These are phyloP conservation scores for Sporothrix protearum DNA, from an alignment of 2,329 filamentous ascomycete species.

Conservation along the genomic window DNA sequence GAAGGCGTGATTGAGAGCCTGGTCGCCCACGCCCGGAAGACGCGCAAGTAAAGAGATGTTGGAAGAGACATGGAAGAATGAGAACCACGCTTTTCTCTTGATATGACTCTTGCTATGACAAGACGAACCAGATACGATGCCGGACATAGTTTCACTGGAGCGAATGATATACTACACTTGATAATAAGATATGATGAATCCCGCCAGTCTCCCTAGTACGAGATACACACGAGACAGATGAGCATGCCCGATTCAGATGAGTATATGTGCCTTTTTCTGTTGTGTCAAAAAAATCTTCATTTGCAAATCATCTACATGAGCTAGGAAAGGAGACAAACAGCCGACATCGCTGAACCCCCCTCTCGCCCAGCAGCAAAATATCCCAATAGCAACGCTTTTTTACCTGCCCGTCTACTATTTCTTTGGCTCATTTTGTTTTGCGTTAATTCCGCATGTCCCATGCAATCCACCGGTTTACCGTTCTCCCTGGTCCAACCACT, in stretches of 20 bases:
- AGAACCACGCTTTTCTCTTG: neutral
- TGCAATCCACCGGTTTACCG: neutral
- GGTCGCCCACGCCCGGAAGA: slow-evolving; percentile 84
- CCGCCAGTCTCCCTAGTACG: neutral
- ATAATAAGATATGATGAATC: neutral
- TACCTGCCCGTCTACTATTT: slow-evolving; percentile 7
- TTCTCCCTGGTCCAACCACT: neutral
- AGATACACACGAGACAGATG: neutral
- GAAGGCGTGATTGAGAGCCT: slow-evolving; percentile 96
- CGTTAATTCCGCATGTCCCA: neutral
- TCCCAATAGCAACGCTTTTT: slow-evolving; percentile 19
- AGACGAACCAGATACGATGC: neutral
- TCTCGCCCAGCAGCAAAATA: slow-evolving; percentile 4
- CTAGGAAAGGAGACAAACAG: neutral
- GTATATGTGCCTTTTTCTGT: neutral
- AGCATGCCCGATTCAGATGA: neutral
- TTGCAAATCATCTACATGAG: slow-evolving; percentile 8
- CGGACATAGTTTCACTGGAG: slow-evolving; percentile 2
- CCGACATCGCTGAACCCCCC: neutral
- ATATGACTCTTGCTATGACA: neutral
- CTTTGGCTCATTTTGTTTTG: neutral
- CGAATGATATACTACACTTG: slow-evolving; percentile 7
- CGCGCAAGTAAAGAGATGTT: slow-evolving; percentile 58
- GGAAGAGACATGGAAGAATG: neutral
- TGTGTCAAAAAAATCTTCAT: slow-evolving; percentile 11